Evolutionary conservation across 495 filamentous ascomycete species (phyloP), one percentile per base, ranked within the genome.

Genomic region (Aspergillus campestris): DNA sequence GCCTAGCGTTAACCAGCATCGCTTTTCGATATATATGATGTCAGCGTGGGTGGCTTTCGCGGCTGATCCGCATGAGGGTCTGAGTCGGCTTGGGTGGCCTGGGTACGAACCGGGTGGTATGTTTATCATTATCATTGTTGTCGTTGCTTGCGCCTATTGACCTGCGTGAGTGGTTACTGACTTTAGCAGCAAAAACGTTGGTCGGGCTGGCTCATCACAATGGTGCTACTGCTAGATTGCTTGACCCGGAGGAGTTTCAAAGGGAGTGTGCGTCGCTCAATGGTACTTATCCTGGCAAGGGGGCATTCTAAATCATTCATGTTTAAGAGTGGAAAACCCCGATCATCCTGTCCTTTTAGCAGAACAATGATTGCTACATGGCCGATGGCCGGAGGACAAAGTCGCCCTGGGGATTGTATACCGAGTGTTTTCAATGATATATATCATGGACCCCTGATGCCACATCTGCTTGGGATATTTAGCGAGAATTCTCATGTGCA

Each of bases 41-140:
- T 60, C 56, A 5, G 71, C 68, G 5, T 74, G 72, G 74, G 70
- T 65, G 3, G 64, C 71, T 1, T 79, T 81, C 48, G 70, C 67
- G 5, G 64, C 62, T 40, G 66, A 78, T 56, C 75, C 75, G 6
- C 24, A 43, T 7, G 56, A 59, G 13, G 75, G 72, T 1, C 48
- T 78, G 43, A 59, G 34, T 11, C 56, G 49, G 18, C 61, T 66
- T 42, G 66, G 65, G 7, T 73, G 69, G 71, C 62, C 67, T 5
- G 13, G 10, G 38, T 73, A 65, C 47, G 42, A 65, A 37, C 36
- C 56, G 6, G 42, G 45, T 42, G 45, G 56, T 56, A 44, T 40
- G 56, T 52, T 39, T 1, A 24, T 24, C 18, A 24, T 4, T 24
- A 24, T 40, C 8, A 10, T 30, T 45, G 28, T n/a, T 28, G 10